phyloP scores from a whole-genome alignment of 2,329 filamentous ascomycete genomes.

The Drechmeria coniospora region DNA sequence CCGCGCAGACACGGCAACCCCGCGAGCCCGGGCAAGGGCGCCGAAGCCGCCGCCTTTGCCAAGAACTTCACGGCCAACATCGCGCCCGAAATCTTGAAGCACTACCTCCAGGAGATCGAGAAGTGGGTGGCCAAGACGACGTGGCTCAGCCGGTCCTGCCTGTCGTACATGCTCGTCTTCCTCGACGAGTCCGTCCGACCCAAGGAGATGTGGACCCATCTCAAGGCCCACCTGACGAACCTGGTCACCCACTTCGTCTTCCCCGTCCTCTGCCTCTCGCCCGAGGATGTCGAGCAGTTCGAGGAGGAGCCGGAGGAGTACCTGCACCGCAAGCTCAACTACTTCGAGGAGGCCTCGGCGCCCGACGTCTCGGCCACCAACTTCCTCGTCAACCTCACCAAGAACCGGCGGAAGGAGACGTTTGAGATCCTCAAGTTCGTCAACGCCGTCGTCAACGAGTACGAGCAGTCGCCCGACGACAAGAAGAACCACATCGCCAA shows the following conservation, averaged over 20 bases:
- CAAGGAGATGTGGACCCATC: constrained; percentile 88
- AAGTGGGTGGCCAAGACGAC: constrained; percentile 91
- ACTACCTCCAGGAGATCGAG: constrained; percentile 87
- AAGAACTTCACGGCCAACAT: constrained; percentile 85
- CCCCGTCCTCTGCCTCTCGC: constrained; percentile 80
- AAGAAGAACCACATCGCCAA: constrained; percentile 92
- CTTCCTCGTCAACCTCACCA: constrained; percentile 88
- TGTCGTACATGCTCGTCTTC: constrained; percentile 88
- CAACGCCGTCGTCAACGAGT: constrained; percentile 86
- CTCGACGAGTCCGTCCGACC: constrained; percentile 95
- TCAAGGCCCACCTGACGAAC: constrained; percentile 86
- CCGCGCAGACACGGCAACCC: constrained; percentile 71
- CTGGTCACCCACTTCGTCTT: constrained; percentile 91
- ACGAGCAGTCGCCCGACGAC: constrained; percentile 68
- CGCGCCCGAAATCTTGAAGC: constrained; percentile 89
- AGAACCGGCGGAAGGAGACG: constrained; percentile 86
- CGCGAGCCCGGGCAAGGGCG: constrained; percentile 53
- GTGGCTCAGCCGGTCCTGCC: constrained; percentile 87
- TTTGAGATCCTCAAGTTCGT: constrained; percentile 91
- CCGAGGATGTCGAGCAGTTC: constrained; percentile 88
- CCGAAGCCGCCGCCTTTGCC: constrained; percentile 67
- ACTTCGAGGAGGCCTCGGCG: constrained; percentile 90
- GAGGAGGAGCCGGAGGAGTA: constrained; percentile 92
- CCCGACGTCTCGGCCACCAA: constrained; percentile 94
- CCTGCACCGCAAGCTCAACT: constrained; percentile 91